A percentile compares a stretch with the other conserved stretches of the same genome.
Conservation (phyloP, 2,329 filamentous ascomycete genomes). For the Pyricularia pennisetigena region DNA sequence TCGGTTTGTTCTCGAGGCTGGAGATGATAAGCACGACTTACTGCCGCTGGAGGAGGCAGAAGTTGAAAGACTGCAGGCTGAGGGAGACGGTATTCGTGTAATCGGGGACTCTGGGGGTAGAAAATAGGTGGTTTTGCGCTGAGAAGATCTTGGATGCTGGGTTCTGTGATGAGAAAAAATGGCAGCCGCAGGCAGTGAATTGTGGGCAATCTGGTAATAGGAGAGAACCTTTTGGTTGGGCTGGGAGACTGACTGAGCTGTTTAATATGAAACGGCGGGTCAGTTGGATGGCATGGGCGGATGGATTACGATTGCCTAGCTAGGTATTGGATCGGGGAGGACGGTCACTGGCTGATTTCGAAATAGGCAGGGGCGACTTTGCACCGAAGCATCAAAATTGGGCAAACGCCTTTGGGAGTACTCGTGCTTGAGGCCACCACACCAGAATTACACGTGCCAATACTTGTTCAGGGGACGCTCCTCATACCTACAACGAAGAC, state of each 20-base stretch:
- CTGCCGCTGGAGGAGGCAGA: slow-evolving; percentile 19
- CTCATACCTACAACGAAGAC: neutral
- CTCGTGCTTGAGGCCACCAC: too few species aligned
- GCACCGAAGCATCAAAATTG: neutral
- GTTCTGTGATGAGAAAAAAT: neutral
- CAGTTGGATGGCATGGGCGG: neutral
- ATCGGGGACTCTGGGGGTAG: slow-evolving; percentile 3
- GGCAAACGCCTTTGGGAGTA: neutral
- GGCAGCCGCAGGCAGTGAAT: neutral
- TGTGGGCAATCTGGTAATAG: neutral
- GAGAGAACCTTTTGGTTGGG: neutral
- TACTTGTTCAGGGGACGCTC: neutral
- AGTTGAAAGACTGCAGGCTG: slow-evolving; percentile 8
- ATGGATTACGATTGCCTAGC: too few species aligned
- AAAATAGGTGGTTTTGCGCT: slow-evolving; percentile 2
- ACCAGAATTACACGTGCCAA: neutral
- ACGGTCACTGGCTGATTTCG: neutral
- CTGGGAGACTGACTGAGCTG: neutral
- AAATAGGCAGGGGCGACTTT: neutral
- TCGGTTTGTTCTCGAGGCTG: slow-evolving; percentile 45
- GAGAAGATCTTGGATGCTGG: neutral
- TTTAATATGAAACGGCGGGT: neutral
- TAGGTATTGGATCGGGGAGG: neutral
- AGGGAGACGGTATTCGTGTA: slow-evolving; percentile 11
- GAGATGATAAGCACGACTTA: neutral